Evolutionary conservation across 2,329 filamentous ascomycete species (phyloP).

Genomic region (Drechslera avenae): DNA sequence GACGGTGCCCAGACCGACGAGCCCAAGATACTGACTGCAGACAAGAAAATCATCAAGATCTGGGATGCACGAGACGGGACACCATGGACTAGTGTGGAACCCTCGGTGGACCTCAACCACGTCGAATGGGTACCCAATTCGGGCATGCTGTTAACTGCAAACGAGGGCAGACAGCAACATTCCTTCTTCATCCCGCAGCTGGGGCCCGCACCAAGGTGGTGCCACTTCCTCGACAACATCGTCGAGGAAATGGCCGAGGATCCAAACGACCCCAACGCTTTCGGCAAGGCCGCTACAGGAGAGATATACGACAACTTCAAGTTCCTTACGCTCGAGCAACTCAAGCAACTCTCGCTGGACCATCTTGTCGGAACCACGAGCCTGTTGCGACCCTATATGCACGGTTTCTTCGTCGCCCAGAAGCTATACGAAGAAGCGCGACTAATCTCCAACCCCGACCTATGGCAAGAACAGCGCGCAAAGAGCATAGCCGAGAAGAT

Average conservation of each 20-base stretch:
- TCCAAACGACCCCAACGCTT: slow-evolving; percentile 65
- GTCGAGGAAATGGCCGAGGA: slow-evolving; percentile 98
- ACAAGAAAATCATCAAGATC: slow-evolving; percentile 96
- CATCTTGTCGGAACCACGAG: slow-evolving; percentile 91
- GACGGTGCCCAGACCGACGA: slow-evolving; percentile 69
- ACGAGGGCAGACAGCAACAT: slow-evolving; percentile 94
- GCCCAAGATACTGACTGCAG: slow-evolving; percentile 83
- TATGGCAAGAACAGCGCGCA: slow-evolving; percentile 88
- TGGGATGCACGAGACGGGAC: slow-evolving; percentile 84
- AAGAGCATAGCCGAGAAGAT: slow-evolving; percentile 95
- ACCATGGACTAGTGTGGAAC: slow-evolving; percentile 95
- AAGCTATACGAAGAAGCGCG: slow-evolving; percentile 94
- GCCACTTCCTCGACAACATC: slow-evolving; percentile 93
- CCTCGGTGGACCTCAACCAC: slow-evolving; percentile 90
- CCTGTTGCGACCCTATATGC: slow-evolving; percentile 94
- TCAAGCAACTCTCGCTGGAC: slow-evolving; percentile 82
- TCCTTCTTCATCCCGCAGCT: slow-evolving; percentile 94
- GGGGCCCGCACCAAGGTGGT: slow-evolving; percentile 93
- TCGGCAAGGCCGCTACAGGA: slow-evolving; percentile 62
- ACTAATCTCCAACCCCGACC: slow-evolving; percentile 89
- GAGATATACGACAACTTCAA: slow-evolving; percentile 99
- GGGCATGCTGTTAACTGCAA: slow-evolving; percentile 95
- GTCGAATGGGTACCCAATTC: slow-evolving; percentile 91
- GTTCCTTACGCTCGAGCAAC: slow-evolving; percentile 87
- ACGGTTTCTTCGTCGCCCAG: slow-evolving; percentile 96